Evolutionary conservation across 495 filamentous ascomycete species (phyloP).

Genomic region (Endocarpon pusillum): DNA sequence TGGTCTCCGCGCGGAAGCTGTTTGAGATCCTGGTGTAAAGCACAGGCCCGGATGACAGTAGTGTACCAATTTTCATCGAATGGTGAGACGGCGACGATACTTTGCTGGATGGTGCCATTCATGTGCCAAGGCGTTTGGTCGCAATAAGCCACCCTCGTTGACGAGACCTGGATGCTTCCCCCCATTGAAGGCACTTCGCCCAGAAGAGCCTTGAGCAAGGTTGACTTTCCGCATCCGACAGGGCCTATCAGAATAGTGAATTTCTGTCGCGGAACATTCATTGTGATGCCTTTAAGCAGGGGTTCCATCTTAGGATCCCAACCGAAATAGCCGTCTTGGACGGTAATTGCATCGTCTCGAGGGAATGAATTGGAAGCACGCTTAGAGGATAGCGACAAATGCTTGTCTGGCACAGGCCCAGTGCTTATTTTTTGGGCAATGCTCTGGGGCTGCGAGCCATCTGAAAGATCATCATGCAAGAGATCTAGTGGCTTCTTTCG

Average conservation of each 20-base stretch:
- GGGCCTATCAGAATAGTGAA: constrained; percentile 12
- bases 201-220: constrained; percentile 16
- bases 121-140: constrained; percentile 25
- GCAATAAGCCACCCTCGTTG: constrained; percentile 19
- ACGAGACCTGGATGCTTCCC: constrained; percentile 2
- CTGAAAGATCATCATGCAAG: constrained; percentile 11
- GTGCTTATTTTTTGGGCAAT: no score
- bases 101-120: constrained; percentile 24
- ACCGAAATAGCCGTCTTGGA: constrained; percentile 4
- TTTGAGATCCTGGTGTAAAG: constrained; percentile 14
- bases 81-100: constrained; percentile 11
- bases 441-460: constrained; percentile 12
- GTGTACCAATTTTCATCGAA: constrained; percentile 19
- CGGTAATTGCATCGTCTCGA: constrained; percentile 3
- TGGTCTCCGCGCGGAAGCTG: constrained; percentile 17
- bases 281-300: constrained; percentile 3
- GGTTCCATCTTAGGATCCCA: constrained; percentile 7
- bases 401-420: no score
- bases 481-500: constrained; percentile 10
- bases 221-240: constrained; percentile 15
- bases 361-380: constrained; percentile 14
- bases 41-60: constrained; percentile 15
- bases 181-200: constrained; percentile 5
- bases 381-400: constrained; percentile 11
- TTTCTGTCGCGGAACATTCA: constrained; percentile 2